phyloP scores from a whole-genome alignment of 1,139 yeast genomes.

The Saccharomyces hybrid region DNA sequence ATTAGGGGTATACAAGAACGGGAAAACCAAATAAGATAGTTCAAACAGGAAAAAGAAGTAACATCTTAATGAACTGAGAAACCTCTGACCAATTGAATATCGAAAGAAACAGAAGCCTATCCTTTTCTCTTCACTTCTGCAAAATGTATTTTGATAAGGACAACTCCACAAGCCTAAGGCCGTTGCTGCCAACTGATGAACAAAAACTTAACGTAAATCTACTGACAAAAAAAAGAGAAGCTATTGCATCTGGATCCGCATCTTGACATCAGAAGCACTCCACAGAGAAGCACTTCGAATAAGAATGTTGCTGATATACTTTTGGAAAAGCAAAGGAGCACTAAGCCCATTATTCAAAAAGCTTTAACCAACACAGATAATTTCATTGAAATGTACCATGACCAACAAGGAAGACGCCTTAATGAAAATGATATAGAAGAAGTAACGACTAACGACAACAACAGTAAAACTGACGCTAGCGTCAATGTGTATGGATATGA shows the following conservation, averaged over 20 bases:
- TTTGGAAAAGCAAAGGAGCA: constrained; percentile 3
- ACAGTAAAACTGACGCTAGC: neutral
- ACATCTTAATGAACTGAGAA: neutral
- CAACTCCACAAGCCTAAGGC: constrained; percentile 11
- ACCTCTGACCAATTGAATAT: neutral
- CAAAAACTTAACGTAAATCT: constrained; percentile 10
- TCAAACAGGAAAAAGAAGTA: neutral
- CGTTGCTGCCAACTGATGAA: constrained; percentile 23
- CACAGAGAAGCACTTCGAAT: constrained; percentile 15
- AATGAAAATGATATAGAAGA: constrained; percentile 7
- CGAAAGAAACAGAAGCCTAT: neutral
- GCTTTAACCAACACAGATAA: constrained; percentile 26
- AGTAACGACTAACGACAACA: constrained; percentile 15
- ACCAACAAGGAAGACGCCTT: constrained; percentile 4
- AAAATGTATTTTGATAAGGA: constrained; percentile 4
- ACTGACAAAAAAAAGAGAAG: neutral
- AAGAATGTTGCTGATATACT: constrained; percentile 15
- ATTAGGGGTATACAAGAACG: neutral
- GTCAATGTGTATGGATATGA: constrained; percentile 4
- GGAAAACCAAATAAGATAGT: neutral
- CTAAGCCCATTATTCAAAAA: constrained; percentile 13
- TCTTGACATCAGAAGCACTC: constrained; percentile 3
- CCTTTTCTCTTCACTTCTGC: neutral
- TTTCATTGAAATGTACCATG: constrained; percentile 19
- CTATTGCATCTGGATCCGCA: neutral